Evolutionary conservation across 75 land plant species (phyloP), one percentile per base, ranked within the genome.

Genomic region (Pinus taeda): DNA sequence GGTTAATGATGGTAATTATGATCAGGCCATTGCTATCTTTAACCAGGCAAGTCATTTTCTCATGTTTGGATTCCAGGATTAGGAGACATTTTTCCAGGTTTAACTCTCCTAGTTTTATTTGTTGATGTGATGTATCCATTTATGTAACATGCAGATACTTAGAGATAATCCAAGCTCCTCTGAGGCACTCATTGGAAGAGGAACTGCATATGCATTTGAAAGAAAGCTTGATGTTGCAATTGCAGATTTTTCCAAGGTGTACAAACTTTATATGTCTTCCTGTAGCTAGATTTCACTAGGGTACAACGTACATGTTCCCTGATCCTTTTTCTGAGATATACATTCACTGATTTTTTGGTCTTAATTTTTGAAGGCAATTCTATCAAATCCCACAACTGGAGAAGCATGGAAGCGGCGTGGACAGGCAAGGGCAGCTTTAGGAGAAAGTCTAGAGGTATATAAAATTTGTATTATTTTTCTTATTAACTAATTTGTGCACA

Each of bases 361-460:
- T 71, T 39, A 21, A 24, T 6, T 37, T 39, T 21, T 1, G 15
- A 26, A 95, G 98, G 98, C 98, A 45, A 88, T 95, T 56, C 58
- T 89, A 83, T 81, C 84, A 57, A 88, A 95, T 59, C 89, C 95
- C 73, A 77, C 77, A 26, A 88, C 92, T 67, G 89, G 87, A 67
- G 98, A 95, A 80, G 98, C 98, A 60, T 95, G 95, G 98, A 95
- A 95, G 42, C 87, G 98, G 20, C 86, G 98, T 69, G 98, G 98
- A 11, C 98, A 95, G 74, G 98, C 98, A 20, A 89, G 90, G 58
- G 98, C 96, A 75, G 98, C 98, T 42, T 75, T 95, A 69, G 93
- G 98, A 79, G 90, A 89, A 84, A 88, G 73, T 78, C 60, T 37
- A 70, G 89, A 89, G 96, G 98, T 86, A 76, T 81, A 63, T 60